phyloP scores from a whole-genome alignment of 192 early-diverging fungal genomes.

The Entophlyctis luteolus region DNA sequence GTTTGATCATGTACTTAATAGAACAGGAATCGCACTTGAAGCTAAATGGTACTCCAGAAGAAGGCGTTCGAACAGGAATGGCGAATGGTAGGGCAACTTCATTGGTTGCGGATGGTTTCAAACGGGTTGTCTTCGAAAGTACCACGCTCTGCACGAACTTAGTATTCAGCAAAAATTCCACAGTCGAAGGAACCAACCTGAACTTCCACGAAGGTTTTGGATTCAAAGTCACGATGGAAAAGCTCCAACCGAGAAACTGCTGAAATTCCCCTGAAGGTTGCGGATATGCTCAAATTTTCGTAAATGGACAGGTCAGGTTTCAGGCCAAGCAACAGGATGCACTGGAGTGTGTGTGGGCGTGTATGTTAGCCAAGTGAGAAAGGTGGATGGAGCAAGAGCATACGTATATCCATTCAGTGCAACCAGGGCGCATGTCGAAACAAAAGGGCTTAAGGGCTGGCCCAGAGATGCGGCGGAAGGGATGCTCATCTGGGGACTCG shows the following conservation, averaged over 20 bases:
- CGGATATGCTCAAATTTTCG: not conserved
- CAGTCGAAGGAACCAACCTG: no score
- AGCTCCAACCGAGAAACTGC: not conserved
- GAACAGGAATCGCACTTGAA: not conserved
- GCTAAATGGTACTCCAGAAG: constrained; percentile 5
- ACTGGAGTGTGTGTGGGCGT: not conserved
- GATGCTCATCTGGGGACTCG: not conserved
- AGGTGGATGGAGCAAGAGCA: no score
- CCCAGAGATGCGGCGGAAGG: not conserved
- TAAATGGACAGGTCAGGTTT: not conserved
- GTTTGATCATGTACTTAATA: not conserved
- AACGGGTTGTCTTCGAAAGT: no score
- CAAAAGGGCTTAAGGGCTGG: not conserved
- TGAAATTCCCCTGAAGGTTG: not conserved
- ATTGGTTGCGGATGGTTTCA: not conserved
- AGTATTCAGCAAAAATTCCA: no score
- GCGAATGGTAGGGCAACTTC: not conserved
- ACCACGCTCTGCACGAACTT: no score
- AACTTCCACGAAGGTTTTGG: constrained; percentile 12
- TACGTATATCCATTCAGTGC: not conserved
- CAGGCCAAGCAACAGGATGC: not conserved
- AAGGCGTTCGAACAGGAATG: not conserved
- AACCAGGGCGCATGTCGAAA: not conserved
- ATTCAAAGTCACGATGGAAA: not conserved
- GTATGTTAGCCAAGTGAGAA: no score